phyloP scores from a whole-genome alignment of 768 basidiomycete genomes.

The Amylocystis lapponica region DNA sequence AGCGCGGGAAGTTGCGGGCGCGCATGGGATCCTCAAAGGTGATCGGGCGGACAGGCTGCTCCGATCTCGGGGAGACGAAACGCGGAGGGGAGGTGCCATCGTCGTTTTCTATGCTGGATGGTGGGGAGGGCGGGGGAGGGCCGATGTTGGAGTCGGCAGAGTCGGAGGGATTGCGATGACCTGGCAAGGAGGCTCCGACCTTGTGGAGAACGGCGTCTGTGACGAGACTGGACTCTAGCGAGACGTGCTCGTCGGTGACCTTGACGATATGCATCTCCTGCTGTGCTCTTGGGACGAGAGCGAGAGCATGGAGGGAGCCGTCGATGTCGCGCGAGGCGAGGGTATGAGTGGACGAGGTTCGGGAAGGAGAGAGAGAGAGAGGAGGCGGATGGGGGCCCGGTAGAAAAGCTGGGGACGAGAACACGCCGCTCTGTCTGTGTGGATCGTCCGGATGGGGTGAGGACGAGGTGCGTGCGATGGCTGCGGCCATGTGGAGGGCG shows the following conservation, averaged over 20 bases:
- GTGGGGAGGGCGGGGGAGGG: slow-evolving; percentile 55
- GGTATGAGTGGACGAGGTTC: slow-evolving; percentile 33
- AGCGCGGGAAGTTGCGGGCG: slow-evolving; percentile 18
- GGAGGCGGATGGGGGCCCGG: slow-evolving; percentile 7
- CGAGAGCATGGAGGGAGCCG: slow-evolving; percentile 30
- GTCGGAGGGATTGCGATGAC: slow-evolving; percentile 5
- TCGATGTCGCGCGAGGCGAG: slow-evolving; percentile 10
- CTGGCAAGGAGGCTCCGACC: slow-evolving; percentile 29
- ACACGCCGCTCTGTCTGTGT: slow-evolving; percentile 6
- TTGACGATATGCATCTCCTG: slow-evolving; percentile 52
- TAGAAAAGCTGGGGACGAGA: slow-evolving; percentile 9
- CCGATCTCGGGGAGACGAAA: slow-evolving; percentile 13
- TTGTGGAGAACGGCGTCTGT: slow-evolving; percentile 30
- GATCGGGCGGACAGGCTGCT: slow-evolving; percentile 18
- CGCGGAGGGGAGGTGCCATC: slow-evolving; percentile 8
- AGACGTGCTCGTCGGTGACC: slow-evolving; percentile 43
- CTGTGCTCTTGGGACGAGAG: slow-evolving; percentile 22
- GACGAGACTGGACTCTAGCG: slow-evolving; percentile 34
- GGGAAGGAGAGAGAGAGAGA: slow-evolving; percentile 18
- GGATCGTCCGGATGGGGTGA: slow-evolving; percentile 7
- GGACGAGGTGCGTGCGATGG: slow-evolving; percentile 5
- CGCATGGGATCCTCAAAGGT: slow-evolving; percentile 31
- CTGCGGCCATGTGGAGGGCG: slow-evolving; percentile 4
- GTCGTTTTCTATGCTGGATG: slow-evolving; percentile 32
- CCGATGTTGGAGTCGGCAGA: slow-evolving; percentile 29